Conservation (phyloP, 73 alveolate genomes). For the Uronychia binucleata region DNA sequence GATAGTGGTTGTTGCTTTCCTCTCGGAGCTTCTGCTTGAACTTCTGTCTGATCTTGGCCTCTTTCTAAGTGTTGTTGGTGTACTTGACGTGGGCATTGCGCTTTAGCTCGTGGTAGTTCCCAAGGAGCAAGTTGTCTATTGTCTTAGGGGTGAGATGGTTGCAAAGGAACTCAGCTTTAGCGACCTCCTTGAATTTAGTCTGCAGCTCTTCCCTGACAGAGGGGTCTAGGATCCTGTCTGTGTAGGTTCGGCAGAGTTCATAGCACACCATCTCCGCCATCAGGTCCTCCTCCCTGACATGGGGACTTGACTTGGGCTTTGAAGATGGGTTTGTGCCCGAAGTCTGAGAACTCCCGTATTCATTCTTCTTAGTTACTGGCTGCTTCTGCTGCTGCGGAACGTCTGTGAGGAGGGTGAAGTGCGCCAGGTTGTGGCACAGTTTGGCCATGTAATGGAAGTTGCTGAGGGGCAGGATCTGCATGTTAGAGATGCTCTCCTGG, state of each 20-base stretch:
- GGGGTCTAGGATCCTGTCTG: conserved; percentile 53
- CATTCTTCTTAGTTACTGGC: neutral
- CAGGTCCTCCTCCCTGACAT: conserved; percentile 53
- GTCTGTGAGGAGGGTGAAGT: conserved; percentile 13
- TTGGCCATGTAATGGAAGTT: conserved; percentile 21
- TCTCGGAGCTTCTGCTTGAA: conserved; percentile 36
- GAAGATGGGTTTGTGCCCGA: neutral
- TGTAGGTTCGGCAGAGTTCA: conserved; percentile 40
- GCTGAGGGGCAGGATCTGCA: neutral
- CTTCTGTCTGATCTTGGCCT: conserved; percentile 3
- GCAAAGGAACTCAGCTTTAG: conserved; percentile 38
- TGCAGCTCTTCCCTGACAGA: neutral
- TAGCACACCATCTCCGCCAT: conserved; percentile 49
- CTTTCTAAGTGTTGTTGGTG: conserved; percentile 4
- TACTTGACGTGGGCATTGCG: conserved; percentile 32
- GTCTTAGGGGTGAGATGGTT: conserved; percentile 21
- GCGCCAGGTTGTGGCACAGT: conserved; percentile 5
- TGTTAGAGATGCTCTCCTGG: conserved; percentile 14
- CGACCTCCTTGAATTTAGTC: conserved; percentile 36
- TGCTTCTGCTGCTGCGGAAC: neutral
- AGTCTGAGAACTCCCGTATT: neutral
- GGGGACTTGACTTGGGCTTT: neutral
- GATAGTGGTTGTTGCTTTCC: conserved; percentile 29
- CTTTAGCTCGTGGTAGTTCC: conserved; percentile 52
- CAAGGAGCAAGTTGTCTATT: conserved; percentile 23